Evolutionary conservation across 2,329 filamentous ascomycete species (phyloP).

Genomic region (Lasiodiplodia sp.): DNA sequence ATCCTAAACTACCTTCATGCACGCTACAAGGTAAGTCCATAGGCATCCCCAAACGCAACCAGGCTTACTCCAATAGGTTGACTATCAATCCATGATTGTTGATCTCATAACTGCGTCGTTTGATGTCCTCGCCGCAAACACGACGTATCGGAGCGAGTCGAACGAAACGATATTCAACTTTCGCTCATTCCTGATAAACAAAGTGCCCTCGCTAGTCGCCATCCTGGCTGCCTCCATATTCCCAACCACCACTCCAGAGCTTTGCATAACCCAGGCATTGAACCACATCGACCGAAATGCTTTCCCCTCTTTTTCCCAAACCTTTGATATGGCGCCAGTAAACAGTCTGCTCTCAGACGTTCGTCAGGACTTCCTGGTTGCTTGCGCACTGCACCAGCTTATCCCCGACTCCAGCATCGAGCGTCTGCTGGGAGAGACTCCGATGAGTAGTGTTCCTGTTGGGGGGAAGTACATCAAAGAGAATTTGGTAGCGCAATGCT

Average conservation of each 20-base stretch:
- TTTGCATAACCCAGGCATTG: constrained; percentile 72
- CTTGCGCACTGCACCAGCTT: constrained; percentile 87
- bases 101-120: constrained; percentile 90
- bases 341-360: constrained; percentile 70
- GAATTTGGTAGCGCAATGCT: constrained; percentile 77
- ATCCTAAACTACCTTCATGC: constrained; percentile 84
- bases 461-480: constrained; percentile 80
- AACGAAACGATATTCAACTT: constrained; percentile 71
- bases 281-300: constrained; percentile 66
- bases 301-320: constrained; percentile 70
- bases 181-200: constrained; percentile 85
- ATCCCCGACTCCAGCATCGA: constrained; percentile 80
- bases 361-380: constrained; percentile 83
- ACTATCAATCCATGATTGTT: constrained; percentile 77
- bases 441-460: constrained; percentile 78
- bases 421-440: constrained; percentile 81
- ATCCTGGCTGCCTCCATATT: constrained; percentile 65
- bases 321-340: constrained; percentile 63
- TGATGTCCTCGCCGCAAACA: constrained; percentile 86
- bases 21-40: constrained; percentile 73
- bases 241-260: constrained; percentile 65
- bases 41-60: constrained; percentile 10
- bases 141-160: constrained; percentile 55
- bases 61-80: constrained; percentile 62
- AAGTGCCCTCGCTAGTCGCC: constrained; percentile 67